These are phyloP conservation scores for Oxalis stricta DNA, from an alignment of 441 rosid genomes.

Conservation along the genomic window DNA sequence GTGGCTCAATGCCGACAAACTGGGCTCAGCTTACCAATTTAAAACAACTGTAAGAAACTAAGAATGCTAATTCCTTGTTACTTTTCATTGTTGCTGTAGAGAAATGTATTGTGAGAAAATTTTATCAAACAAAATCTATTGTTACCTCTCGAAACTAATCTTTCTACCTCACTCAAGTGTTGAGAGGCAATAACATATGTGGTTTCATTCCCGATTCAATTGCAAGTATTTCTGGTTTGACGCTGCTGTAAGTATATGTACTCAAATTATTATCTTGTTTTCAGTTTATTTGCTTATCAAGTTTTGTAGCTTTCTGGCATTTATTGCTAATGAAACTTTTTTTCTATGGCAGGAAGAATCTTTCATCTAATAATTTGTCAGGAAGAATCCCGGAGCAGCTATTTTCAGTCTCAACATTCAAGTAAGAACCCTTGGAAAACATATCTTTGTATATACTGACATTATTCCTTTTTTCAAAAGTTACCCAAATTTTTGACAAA, in stretches of 20 bases:
- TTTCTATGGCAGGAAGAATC: conserved; percentile 58
- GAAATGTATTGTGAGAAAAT: not conserved
- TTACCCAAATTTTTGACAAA: too few species aligned
- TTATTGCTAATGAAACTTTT: not conserved
- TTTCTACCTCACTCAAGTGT: too few species aligned
- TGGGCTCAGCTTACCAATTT: conserved; percentile 67
- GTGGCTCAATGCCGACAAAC: conserved; percentile 50
- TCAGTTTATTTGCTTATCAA: not conserved
- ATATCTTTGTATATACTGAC: not conserved
- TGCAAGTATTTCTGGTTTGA: conserved; percentile 7
- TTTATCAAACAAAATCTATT: not conserved
- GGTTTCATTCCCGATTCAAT: conserved; percentile 11
- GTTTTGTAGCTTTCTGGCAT: not conserved
- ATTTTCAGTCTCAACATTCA: conserved; percentile 49
- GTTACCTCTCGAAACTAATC: not conserved
- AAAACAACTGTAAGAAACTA: conserved; percentile 44
- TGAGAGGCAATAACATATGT: conserved; percentile 10
- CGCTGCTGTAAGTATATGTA: conserved; percentile 1
- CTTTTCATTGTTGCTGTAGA: too few species aligned
- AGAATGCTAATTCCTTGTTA: not conserved
- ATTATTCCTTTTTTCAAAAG: not conserved
- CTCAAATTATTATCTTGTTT: not conserved
- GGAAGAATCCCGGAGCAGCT: conserved; percentile 61
- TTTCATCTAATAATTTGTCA: conserved; percentile 51
- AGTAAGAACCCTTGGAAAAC: conserved; percentile 26